Evolutionary conservation across 1,284 basidiomycete genomes (phyloP).

Genomic region (Cutaneotrichosporon cavernicola): DNA sequence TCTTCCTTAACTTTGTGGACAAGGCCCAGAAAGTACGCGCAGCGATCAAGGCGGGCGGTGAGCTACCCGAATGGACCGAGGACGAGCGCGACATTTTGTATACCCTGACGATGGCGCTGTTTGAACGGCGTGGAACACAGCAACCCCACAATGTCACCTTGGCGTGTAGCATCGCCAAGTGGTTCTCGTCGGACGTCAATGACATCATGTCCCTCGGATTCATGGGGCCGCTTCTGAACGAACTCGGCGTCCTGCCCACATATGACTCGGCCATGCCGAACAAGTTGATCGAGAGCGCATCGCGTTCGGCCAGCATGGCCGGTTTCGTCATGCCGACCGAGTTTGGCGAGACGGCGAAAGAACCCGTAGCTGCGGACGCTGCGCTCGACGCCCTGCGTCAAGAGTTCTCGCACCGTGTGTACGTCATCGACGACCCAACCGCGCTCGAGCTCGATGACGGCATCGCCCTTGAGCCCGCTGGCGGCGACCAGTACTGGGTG

Average conservation of each 20-base stretch:
- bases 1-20: conserved; percentile 60
- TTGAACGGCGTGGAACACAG: conserved; percentile 64
- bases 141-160: conserved; percentile 62
- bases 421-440: conserved; percentile 78
- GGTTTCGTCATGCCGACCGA: conserved; percentile 33
- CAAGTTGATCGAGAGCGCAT: conserved; percentile 31
- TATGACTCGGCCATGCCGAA: conserved; percentile 61
- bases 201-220: conserved; percentile 53
- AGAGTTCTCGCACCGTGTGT: conserved; percentile 78
- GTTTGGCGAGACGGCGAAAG: conserved; percentile 16
- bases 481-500: conserved; percentile 68
- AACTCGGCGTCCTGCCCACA: conserved; percentile 68
- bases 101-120: conserved; percentile 66
- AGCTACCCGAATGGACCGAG: conserved; percentile 56
- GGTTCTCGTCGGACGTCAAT: conserved; percentile 51
- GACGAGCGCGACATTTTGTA: conserved; percentile 66
- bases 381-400: conserved; percentile 58
- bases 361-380: conserved; percentile 18
- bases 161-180: conserved; percentile 64
- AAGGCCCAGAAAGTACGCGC: conserved; percentile 60
- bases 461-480: conserved; percentile 71
- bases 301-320: conserved; percentile 20
- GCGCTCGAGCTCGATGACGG: conserved; percentile 95
- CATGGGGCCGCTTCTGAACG: conserved; percentile 59
- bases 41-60: conserved; percentile 14